Evolutionary conservation across 352 stramenopile species (phyloP), one percentile per base, ranked within the genome.

Genomic region (Pythium coloratum): DNA sequence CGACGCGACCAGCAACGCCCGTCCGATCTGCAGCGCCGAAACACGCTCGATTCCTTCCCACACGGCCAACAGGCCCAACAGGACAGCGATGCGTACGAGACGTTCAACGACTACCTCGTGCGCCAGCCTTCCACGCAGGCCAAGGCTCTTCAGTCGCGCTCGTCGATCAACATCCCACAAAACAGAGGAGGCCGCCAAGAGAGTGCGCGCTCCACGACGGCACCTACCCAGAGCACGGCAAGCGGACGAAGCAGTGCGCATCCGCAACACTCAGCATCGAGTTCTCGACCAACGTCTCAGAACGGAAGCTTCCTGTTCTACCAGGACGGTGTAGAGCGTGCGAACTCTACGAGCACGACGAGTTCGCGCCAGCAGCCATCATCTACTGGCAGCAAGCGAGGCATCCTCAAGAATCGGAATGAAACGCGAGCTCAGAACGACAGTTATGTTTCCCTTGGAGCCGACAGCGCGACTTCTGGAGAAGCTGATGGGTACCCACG

Each of bases 51-150:
- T 61, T 10, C 30, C 59, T 5, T 16, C 16, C 36, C 36, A 3
- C 10, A 44, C 46, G 28, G 44, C 44, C 40, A 67, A 65, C 53
- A 55, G 20, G 20, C 13, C 44, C 44, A 51, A 6, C 18, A 47
- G 2, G 63, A 76, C n/a, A 50, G 73, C 53, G 73, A 77, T 53
- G 74, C 80, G 28, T 92, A 92, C 62, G 84, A 90, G 16, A 79
- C 78, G 18, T 92, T 92, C 56, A 91, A 92, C 67, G 80, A 92
- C 70, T 91, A 90, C 51, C 64, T 91, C 62, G 79, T 76, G 1
- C 66, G 77, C 24, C 82, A 72, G 5, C 76, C 79, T n/a, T 77
- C 80, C 10, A 77, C 80, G 18, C 58, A 78, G 30, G 78, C 75
- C 49, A 91, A 84, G 70, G 16, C 54, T 7, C 67, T 75, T 33